Percentiles rank a stretch among this genome's conserved stretches.
phyloP scores from a whole-genome alignment of 2,329 filamentous ascomycete genomes.

The Colletotrichum echinochloae region DNA sequence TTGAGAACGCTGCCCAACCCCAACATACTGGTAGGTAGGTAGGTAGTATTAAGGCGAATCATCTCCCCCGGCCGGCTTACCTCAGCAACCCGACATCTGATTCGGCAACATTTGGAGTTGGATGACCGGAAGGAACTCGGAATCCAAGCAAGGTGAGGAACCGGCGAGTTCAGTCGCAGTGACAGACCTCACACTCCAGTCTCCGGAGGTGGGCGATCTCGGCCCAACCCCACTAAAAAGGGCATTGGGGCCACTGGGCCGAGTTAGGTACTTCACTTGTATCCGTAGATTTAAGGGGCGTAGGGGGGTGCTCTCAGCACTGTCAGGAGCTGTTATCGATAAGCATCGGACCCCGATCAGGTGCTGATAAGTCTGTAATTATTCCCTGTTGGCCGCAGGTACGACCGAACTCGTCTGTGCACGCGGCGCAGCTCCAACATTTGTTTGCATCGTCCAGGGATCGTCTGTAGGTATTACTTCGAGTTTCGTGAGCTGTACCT shows the following conservation, averaged over 20 bases:
- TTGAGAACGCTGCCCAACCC: neutral
- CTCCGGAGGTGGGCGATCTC: neutral
- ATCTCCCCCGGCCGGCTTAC: slow-evolving; percentile 8
- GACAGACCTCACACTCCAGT: slow-evolving; percentile 2
- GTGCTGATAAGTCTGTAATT: slow-evolving; percentile 38
- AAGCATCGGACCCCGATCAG: slow-evolving; percentile 34
- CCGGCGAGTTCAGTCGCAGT: neutral
- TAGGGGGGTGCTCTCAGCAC: slow-evolving; percentile 16
- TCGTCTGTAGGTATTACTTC: slow-evolving; percentile 8
- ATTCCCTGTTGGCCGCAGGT: slow-evolving; percentile 15
- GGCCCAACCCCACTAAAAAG: slow-evolving; percentile 4
- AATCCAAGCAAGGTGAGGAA: neutral
- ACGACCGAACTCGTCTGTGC: slow-evolving; percentile 28
- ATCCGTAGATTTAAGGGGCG: slow-evolving; percentile 2
- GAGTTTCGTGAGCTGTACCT: neutral
- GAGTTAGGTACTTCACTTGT: no score
- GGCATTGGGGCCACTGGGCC: slow-evolving; percentile 6
- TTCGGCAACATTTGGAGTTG: neutral
- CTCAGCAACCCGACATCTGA: slow-evolving; percentile 7
- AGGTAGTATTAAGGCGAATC: neutral
- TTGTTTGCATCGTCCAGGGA: slow-evolving; percentile 36
- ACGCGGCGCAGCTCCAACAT: slow-evolving; percentile 32
- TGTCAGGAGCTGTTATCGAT: no score
- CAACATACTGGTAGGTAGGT: no score
- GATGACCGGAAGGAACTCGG: neutral